phyloP scores from a whole-genome alignment of 2,329 filamentous ascomycete species.

The Pseudopithomyces maydicus region DNA sequence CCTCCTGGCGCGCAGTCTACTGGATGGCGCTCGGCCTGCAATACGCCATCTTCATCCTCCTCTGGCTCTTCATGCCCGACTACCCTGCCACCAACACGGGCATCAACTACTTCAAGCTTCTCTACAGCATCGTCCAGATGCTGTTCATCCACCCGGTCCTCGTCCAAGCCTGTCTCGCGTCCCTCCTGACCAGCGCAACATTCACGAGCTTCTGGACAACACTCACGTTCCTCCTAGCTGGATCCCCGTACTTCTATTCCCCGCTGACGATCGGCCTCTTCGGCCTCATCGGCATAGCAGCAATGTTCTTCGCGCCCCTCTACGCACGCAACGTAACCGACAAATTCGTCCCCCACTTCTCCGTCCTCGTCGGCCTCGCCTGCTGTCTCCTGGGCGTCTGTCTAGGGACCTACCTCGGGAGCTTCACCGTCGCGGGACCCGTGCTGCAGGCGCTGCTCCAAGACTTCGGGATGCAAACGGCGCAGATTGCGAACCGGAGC shows the following conservation, averaged over 20 bases:
- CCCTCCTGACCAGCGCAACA: conserved; percentile 64
- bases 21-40: conserved; percentile 77
- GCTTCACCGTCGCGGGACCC: conserved; percentile 70
- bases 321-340: conserved; percentile 75
- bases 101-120: conserved; percentile 67
- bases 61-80: conserved; percentile 79
- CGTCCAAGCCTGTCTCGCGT: conserved; percentile 70
- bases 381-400: conserved; percentile 66
- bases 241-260: conserved; percentile 69
- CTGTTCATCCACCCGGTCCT: conserved; percentile 69
- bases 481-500: conserved; percentile 74
- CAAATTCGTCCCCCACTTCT: conserved; percentile 69
- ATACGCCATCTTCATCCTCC: conserved; percentile 65
- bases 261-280: conserved; percentile 77
- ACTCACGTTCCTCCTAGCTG: conserved; percentile 77
- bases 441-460: conserved; percentile 72
- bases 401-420: conserved; percentile 72
- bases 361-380: conserved; percentile 65
- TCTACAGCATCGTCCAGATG: conserved; percentile 69
- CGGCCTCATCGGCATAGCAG: conserved; percentile 74
- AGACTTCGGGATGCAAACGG: conserved; percentile 74
- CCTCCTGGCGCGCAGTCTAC: conserved; percentile 77
- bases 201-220: conserved; percentile 77
- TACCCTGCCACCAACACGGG: conserved; percentile 77
- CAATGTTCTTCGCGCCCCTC: conserved; percentile 70